Evolutionary conservation across 768 basidiomycete genomes (phyloP).

Genomic region (Tricholoma sp.): DNA sequence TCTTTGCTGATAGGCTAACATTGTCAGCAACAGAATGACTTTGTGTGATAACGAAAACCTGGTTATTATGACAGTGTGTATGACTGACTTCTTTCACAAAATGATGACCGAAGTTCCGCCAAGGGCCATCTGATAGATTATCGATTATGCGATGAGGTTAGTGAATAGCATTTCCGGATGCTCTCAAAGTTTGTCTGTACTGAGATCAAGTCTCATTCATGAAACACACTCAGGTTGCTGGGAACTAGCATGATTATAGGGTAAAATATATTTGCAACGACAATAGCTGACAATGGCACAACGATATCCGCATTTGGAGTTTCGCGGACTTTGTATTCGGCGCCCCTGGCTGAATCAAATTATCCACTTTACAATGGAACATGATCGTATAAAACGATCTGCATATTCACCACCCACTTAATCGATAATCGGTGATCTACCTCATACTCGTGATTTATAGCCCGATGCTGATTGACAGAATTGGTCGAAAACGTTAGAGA

Average conservation of each 20-base stretch:
- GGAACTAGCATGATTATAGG: not conserved
- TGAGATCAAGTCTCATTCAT: not conserved
- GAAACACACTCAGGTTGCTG: not conserved
- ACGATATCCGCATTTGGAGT: not conserved
- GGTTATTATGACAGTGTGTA: no score
- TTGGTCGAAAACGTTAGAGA: not conserved
- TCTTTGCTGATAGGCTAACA: no score
- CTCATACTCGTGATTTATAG: not conserved
- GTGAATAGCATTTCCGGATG: not conserved
- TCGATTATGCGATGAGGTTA: no score
- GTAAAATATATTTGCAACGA: not conserved
- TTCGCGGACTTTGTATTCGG: not conserved
- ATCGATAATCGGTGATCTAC: slow-evolving; percentile 4
- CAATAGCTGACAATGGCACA: not conserved
- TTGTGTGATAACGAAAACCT: no score
- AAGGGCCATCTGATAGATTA: no score
- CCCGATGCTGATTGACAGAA: slow-evolving; percentile 1
- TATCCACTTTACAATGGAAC: not conserved
- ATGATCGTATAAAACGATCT: not conserved
- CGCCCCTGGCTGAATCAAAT: not conserved
- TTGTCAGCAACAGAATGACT: no score
- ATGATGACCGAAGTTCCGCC: no score
- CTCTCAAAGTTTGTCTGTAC: not conserved
- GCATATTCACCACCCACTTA: no score
- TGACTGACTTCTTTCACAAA: no score